Base-by-base conservation (phyloP, 495 filamentous ascomycete species). In the Penicillium bovifimosum region DNA sequence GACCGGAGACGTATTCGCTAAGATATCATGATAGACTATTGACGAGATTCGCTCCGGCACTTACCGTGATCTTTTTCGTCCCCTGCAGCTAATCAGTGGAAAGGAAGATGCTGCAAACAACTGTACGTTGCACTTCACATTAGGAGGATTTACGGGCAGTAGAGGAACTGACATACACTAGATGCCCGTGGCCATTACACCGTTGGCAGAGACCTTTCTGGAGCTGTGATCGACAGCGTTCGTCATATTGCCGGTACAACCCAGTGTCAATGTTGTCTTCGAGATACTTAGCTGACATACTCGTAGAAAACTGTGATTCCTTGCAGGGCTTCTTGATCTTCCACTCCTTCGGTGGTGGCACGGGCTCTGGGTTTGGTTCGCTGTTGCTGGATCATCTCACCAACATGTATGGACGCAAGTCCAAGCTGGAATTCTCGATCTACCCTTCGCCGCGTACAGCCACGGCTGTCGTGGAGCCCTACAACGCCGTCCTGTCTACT, bases 41-140 rank as follows among this genome's bases (percentile, higher is more conserved):
- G 90, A 95, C 61, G 89, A 95, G 74, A 91, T 95, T 70, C 85
- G 90, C 39, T 91, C 86, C 50, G 90, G 90, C 62, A 58, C 65
- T 56, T 92, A 91, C 71, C 86, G 88, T 52, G 82, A 91, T 61
- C 85, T 95, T 33, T 95, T 95, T 76, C 90, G 93, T 69, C 90
- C 90, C 26, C 90, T 93, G 73, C 76, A 86, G 57, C 69, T 95
- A 71, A 88, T 95, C 65, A 91, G 84, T 67, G 90, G 90, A 55
- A 95, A 95, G 73, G 90, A 95, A 71, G 90, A 95, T 81, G 90
- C 90, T 50, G 88, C 90, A 64, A 95, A 95, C 73, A 95, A 95
- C 80, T 95, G 78, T 81, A 67, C 43, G 69, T 9, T 16, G 18
- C 17, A 18, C 9, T 26, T 11, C 14, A 9, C 20, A 1, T 33